phyloP scores from a whole-genome alignment of 2,329 filamentous ascomycete species.

The Diaporthe sp. region DNA sequence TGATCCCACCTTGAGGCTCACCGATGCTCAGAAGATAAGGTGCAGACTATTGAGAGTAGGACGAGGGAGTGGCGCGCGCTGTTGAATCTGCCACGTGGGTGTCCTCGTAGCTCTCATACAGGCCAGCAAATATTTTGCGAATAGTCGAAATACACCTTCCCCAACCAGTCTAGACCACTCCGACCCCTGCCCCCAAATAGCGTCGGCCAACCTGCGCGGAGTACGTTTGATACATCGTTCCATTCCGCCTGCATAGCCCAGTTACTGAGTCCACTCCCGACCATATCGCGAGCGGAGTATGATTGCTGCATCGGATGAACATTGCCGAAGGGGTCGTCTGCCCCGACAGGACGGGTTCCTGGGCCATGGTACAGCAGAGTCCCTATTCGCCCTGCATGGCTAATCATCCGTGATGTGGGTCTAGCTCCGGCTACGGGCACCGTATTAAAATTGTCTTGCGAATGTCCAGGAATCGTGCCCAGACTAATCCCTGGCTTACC shows the following conservation, averaged over 20 bases:
- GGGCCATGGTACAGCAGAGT: neutral
- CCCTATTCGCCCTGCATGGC: neutral
- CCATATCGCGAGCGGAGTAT: neutral
- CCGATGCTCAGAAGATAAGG: neutral
- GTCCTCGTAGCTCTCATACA: neutral
- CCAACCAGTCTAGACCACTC: slow-evolving; percentile 11
- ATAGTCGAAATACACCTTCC: slow-evolving; percentile 12
- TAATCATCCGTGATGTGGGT: slow-evolving; percentile 5
- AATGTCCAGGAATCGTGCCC: neutral
- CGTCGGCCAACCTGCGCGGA: slow-evolving; percentile 26
- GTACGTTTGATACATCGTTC: slow-evolving; percentile 26
- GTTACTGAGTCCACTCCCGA: slow-evolving; percentile 12
- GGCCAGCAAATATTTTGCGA: neutral
- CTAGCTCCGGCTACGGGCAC: neutral
- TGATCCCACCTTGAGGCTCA: neutral
- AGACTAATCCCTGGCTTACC: slow-evolving; percentile 28
- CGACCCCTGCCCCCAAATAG: slow-evolving; percentile 18
- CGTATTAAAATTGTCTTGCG: slow-evolving; percentile 19
- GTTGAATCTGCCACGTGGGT: slow-evolving; percentile 21
- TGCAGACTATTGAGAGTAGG: neutral
- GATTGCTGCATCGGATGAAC: slow-evolving; percentile 26
- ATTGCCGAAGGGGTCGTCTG: slow-evolving; percentile 13
- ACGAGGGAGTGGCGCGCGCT: neutral
- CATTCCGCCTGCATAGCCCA: slow-evolving; percentile 18
- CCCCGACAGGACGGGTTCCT: neutral